Evolutionary conservation across 2,329 filamentous ascomycete genomes (phyloP).

Genomic region (Mycocentrospora acerina): DNA sequence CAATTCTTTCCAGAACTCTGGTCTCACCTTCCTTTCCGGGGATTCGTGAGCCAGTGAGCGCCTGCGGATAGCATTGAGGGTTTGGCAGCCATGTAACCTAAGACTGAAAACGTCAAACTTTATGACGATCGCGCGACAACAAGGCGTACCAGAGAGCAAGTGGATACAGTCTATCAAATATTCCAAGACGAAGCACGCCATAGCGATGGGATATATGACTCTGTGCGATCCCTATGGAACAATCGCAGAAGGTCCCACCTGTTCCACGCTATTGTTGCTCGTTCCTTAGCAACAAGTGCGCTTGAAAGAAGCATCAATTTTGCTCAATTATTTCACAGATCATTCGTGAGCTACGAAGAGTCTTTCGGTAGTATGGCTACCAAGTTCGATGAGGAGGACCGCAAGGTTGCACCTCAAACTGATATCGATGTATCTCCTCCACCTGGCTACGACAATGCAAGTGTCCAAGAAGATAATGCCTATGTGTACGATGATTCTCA

Average conservation of each 20-base stretch:
- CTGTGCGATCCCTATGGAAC: conserved; percentile 4
- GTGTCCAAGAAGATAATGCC: conserved; percentile 34
- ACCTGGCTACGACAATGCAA: conserved; percentile 22
- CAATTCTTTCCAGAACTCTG: conserved; percentile 11
- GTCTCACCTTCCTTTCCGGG: conserved; percentile 33
- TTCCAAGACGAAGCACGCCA: conserved; percentile 15
- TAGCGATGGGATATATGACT: conserved; percentile 16
- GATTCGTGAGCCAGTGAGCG: conserved; percentile 12
- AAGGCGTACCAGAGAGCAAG: conserved; percentile 2
- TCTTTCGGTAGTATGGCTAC: conserved; percentile 17
- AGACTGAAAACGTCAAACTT: conserved; percentile 24
- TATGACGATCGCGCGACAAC: conserved; percentile 28
- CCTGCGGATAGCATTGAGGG: conserved; percentile 4
- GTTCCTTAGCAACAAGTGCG: conserved; percentile 1
- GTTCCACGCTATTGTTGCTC: conserved; percentile 3
- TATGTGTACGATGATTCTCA: conserved; percentile 35
- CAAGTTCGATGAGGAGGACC: conserved; percentile 20
- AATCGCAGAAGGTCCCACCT: conserved; percentile 12
- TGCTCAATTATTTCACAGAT: no score
- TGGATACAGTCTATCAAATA: conserved; percentile 7
- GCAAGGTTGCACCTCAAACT: conserved; percentile 18
- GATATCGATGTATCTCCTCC: conserved; percentile 13
- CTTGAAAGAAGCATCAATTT: not conserved
- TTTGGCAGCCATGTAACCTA: conserved; percentile 25
- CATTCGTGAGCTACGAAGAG: no score